Evolutionary conservation across 257 asterid genomes (phyloP).

Genomic region (Misopates orontium): DNA sequence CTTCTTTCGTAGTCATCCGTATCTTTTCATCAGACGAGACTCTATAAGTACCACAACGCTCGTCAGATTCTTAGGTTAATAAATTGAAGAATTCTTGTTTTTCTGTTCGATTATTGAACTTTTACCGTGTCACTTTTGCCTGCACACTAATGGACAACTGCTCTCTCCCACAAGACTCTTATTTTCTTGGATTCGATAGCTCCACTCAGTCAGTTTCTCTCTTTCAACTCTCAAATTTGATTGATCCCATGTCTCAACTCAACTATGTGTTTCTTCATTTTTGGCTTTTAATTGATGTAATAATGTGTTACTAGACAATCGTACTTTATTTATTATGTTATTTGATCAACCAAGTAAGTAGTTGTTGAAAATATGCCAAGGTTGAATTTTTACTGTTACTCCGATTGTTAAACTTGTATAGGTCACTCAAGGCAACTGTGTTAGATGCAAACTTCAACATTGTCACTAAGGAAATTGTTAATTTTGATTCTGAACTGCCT

Average conservation of each 20-base stretch:
- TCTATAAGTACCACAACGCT: too few relatives aligned
- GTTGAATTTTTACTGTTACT: slow-evolving; percentile 7
- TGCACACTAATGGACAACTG: slow-evolving; percentile 54
- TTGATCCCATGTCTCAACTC: slow-evolving; percentile 16
- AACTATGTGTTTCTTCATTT: background rate
- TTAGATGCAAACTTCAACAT: slow-evolving; percentile 72
- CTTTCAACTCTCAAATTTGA: background rate
- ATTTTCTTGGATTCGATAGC: slow-evolving; percentile 86
- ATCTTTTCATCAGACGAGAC: too few relatives aligned
- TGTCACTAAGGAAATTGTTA: slow-evolving; percentile 63
- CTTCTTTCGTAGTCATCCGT: too few relatives aligned
- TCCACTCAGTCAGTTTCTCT: slow-evolving; percentile 77
- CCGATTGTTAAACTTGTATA: slow-evolving; percentile 24
- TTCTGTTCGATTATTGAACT: background rate
- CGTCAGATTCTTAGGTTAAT: too few relatives aligned
- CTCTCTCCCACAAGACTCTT: slow-evolving; percentile 64
- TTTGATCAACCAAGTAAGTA: slow-evolving; percentile 1
- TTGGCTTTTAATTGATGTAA: background rate
- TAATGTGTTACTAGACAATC: background rate
- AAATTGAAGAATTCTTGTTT: background rate
- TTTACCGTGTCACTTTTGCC: background rate
- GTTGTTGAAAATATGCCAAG: background rate
- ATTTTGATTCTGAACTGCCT: slow-evolving; percentile 76
- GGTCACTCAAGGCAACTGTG: slow-evolving; percentile 91
- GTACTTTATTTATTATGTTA: background rate